Conservation (phyloP, 2,329 filamentous ascomycete species). For the Ceratocystis colombiana region DNA sequence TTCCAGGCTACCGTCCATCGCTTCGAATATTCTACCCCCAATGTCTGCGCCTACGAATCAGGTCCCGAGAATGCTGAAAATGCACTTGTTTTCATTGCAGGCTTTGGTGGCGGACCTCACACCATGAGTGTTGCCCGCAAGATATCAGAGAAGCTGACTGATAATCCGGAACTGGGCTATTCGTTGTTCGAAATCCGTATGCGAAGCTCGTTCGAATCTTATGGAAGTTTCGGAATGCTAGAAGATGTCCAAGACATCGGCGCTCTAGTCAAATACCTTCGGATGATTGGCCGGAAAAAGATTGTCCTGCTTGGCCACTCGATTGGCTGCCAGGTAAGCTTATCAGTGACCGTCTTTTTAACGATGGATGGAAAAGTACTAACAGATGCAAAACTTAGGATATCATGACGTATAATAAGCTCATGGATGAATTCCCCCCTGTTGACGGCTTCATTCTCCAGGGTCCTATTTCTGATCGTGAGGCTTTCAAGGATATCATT, state of each 20-base stretch:
- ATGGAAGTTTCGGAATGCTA: slow-evolving; percentile 41
- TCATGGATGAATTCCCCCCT: slow-evolving; percentile 37
- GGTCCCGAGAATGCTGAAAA: slow-evolving; percentile 40
- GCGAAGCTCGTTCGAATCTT: slow-evolving; percentile 45
- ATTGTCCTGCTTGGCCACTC: slow-evolving; percentile 50
- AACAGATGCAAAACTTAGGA: slow-evolving; percentile 35
- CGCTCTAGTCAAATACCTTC: slow-evolving; percentile 44
- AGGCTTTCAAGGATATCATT: slow-evolving; percentile 45
- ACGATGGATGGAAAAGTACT: background rate
- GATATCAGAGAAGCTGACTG: slow-evolving; percentile 39
- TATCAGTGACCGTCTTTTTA: background rate
- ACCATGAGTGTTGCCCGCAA: slow-evolving; percentile 48
- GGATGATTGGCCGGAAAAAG: slow-evolving; percentile 40
- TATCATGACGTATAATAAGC: slow-evolving; percentile 45
- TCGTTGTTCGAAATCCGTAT: slow-evolving; percentile 49
- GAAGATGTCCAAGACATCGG: slow-evolving; percentile 47
- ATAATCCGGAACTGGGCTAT: slow-evolving; percentile 35
- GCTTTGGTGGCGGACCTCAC: slow-evolving; percentile 59
- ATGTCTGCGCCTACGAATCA: slow-evolving; percentile 41
- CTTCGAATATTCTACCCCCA: slow-evolving; percentile 36
- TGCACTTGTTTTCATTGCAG: slow-evolving; percentile 59
- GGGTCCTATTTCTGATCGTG: slow-evolving; percentile 67
- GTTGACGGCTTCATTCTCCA: slow-evolving; percentile 72
- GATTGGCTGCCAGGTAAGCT: slow-evolving; percentile 45
- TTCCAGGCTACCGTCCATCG: slow-evolving; percentile 40